A percentile compares a stretch with the other conserved stretches of the same genome.
Conservation (phyloP, 768 basidiomycete species). For the Psilocybe tampanensis region DNA sequence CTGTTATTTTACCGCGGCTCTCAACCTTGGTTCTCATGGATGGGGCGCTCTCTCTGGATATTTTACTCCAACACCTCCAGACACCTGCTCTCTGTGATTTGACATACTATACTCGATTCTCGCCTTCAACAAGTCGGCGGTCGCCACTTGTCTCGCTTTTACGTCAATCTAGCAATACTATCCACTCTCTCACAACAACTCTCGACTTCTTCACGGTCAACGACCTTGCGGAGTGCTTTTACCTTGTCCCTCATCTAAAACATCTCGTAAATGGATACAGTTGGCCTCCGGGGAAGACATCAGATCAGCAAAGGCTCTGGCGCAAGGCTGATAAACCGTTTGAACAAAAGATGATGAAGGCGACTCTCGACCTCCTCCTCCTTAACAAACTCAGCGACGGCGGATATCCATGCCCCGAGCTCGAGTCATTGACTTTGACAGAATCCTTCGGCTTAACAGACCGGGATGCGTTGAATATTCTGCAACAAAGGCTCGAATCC, state of each 20-base stretch:
- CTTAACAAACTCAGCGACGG: background rate
- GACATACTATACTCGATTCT: background rate
- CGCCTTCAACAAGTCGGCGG: background rate
- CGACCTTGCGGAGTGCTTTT: background rate
- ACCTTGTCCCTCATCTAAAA: background rate
- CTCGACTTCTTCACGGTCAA: background rate
- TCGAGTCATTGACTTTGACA: background rate
- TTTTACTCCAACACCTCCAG: background rate
- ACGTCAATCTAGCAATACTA: background rate
- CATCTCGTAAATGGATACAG: background rate
- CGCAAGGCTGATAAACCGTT: background rate
- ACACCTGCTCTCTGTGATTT: background rate
- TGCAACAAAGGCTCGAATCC: background rate
- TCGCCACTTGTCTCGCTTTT: background rate
- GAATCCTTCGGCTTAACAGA: background rate
- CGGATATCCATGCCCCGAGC: background rate
- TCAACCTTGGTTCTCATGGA: background rate
- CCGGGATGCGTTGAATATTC: background rate
- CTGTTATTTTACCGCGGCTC: background rate
- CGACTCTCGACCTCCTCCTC: background rate
- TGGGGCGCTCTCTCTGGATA: background rate
- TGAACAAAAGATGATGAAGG: background rate
- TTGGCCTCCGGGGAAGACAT: background rate
- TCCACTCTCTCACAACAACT: background rate
- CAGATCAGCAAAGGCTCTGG: background rate